Evolutionary conservation across 495 filamentous ascomycete species (phyloP).

Genomic region (Hypoxylon intermedium): DNA sequence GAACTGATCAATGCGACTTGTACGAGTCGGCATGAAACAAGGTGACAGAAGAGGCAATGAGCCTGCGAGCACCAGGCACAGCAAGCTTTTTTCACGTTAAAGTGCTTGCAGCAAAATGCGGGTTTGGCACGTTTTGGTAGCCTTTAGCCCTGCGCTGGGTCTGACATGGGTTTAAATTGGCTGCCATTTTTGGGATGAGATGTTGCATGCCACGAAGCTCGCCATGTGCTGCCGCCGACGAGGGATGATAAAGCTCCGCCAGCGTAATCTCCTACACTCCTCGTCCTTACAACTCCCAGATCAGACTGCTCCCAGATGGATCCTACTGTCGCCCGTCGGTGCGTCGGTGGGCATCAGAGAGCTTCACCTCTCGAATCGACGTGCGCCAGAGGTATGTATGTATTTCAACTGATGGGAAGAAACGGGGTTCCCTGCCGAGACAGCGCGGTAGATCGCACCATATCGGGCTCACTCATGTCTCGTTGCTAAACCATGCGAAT

Average conservation of each 20-base stretch:
- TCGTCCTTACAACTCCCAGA: no score
- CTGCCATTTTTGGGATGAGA: constrained; percentile 21
- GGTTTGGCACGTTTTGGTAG: constrained; percentile 28
- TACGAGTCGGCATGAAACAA: background rate
- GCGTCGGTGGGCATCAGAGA: background rate
- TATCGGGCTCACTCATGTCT: constrained; percentile 13
- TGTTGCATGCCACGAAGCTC: constrained; percentile 13
- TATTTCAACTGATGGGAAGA: background rate
- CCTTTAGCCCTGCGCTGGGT: constrained; percentile 12
- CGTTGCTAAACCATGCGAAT: constrained; percentile 4
- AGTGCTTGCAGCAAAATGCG: constrained; percentile 37
- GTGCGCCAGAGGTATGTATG: background rate
- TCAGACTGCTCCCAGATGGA: background rate
- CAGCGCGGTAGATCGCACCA: constrained; percentile 10
- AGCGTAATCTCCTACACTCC: no score
- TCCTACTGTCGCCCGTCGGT: no score
- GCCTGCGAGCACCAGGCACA: no score
- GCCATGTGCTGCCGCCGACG: background rate
- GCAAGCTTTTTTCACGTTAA: constrained; percentile 18
- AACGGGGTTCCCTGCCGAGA: constrained; percentile 1
- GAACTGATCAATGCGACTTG: background rate
- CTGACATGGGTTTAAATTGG: constrained; percentile 38
- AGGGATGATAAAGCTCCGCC: constrained; percentile 15
- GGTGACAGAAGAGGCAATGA: constrained; percentile 1
- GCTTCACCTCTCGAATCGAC: background rate